These are phyloP conservation scores for Collybia sordida DNA, from an alignment of 768 basidiomycete species.

Conservation along the genomic window DNA sequence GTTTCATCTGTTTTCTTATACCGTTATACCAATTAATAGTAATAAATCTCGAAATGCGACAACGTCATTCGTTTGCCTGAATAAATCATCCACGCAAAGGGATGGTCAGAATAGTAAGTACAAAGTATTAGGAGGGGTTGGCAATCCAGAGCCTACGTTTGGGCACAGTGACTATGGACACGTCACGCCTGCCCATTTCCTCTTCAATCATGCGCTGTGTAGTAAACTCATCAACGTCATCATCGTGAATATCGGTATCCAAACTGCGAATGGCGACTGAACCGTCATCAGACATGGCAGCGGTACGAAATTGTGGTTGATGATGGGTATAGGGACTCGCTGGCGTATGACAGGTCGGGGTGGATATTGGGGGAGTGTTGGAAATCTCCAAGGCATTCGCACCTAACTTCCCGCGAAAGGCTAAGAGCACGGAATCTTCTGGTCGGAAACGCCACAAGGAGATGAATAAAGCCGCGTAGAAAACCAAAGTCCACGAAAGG, in stretches of 20 bases:
- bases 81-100: background rate
- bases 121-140: slow-evolving; percentile 52
- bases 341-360: slow-evolving; percentile 44
- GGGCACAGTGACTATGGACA: slow-evolving; percentile 79
- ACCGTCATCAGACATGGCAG: slow-evolving; percentile 39
- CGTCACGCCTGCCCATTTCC: slow-evolving; percentile 79
- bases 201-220: slow-evolving; percentile 76
- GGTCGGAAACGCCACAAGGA: slow-evolving; percentile 63
- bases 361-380: slow-evolving; percentile 30
- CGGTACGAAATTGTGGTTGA: slow-evolving; percentile 58
- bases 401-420: slow-evolving; percentile 40
- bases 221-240: slow-evolving; percentile 73
- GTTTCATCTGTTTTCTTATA: too few species aligned
- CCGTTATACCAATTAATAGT: too few species aligned
- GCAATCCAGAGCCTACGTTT: slow-evolving; percentile 73
- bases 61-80: background rate
- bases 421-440: slow-evolving; percentile 54
- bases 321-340: slow-evolving; percentile 70
- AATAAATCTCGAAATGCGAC: too few species aligned
- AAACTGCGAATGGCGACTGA: slow-evolving; percentile 44
- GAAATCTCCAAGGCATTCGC: slow-evolving; percentile 20
- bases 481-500: slow-evolving; percentile 57
- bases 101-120: background rate
- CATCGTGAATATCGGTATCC: slow-evolving; percentile 61
- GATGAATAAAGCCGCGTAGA: slow-evolving; percentile 52